Evolutionary conservation across 2,329 filamentous ascomycete genomes (phyloP), one percentile per base, ranked within the genome.

Genomic region (Fusarium denticulatum): DNA sequence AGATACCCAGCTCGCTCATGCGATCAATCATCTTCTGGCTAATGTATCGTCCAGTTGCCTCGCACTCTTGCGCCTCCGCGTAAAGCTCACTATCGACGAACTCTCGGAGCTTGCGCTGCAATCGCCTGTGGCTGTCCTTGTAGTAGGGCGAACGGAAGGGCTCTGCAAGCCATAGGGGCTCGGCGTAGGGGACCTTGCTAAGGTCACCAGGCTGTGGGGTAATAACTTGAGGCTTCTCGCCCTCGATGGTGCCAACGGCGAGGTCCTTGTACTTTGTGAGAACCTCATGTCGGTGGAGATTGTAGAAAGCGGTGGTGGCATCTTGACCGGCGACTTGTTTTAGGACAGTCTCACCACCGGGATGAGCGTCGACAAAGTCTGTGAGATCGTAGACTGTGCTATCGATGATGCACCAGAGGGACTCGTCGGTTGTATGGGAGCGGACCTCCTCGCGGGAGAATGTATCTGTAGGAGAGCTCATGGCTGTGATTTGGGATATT

Each of bases 201-300:
- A 97, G 86, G 76, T 94, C 93, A 74, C 94, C 94, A 15, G 90
- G 85, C 78, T 90, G 83, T 4, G 89, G 90, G 26, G 90, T 89
- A 71, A 95, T 87, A 76, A 96, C 89, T 79, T 94, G 89, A 26
- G 94, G 88, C 78, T 88, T 91, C 85, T 97, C 94, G 82, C 90
- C 92, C 74, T 90, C 85, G 79, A 97, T 82, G 20, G 90, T 93
- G 78, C 94, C 94, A 76, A 97, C 88, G 82, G 89, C 92, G 24
- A 97, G 88, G 77, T 89, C 86, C 52, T 87, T 84, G 86, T 97
- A 97, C 81, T 95, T 95, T 69, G 91, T 85, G 16, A 97, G 88
- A n/a, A 97, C 93, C 83, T 97, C 94, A 76, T 97, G 94, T 32
- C 94, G 88, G 84, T 97, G 95, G 60, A 97, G 90, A 85, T 97